Conservation (phyloP, 805 yeast species). For the Lachancea sp. region DNA sequence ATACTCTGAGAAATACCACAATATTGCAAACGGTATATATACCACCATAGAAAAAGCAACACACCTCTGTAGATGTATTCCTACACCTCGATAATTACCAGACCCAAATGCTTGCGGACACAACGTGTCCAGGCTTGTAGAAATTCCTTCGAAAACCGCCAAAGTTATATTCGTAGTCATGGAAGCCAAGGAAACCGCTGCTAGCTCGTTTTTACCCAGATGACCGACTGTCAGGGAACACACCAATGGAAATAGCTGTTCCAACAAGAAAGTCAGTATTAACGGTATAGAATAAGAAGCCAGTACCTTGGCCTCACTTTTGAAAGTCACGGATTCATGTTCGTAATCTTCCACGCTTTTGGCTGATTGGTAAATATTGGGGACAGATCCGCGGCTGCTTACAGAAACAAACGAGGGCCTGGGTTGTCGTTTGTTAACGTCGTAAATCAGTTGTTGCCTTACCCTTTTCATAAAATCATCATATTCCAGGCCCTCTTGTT, state of each 20-base stretch:
- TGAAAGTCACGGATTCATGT: slow-evolving; percentile 32
- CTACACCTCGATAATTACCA: slow-evolving; percentile 60
- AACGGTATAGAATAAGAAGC: slow-evolving; percentile 45
- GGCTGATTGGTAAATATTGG: slow-evolving; percentile 28
- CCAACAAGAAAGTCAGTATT: slow-evolving; percentile 62
- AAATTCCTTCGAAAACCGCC: slow-evolving; percentile 74
- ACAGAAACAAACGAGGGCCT: slow-evolving; percentile 29
- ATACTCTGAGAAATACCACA: slow-evolving; percentile 60
- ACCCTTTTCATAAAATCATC: slow-evolving; percentile 30
- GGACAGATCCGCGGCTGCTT: slow-evolving; percentile 29
- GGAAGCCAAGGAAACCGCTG: slow-evolving; percentile 76
- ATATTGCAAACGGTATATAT: slow-evolving; percentile 44
- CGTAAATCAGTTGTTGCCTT: slow-evolving; percentile 18
- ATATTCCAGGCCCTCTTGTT: slow-evolving; percentile 20
- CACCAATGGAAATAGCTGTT: slow-evolving; percentile 69
- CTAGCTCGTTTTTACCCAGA: slow-evolving; percentile 69
- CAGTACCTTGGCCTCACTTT: slow-evolving; percentile 34
- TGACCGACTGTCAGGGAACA: slow-evolving; percentile 82
- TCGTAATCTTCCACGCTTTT: slow-evolving; percentile 27
- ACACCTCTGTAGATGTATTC: slow-evolving; percentile 68
- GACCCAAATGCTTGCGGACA: slow-evolving; percentile 87
- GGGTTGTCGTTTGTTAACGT: slow-evolving; percentile 10
- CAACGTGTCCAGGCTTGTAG: slow-evolving; percentile 75
- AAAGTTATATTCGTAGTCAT: slow-evolving; percentile 80
- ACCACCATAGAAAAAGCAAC: slow-evolving; percentile 52